These are phyloP conservation scores for Neoscytalidium dimidiatum DNA, from an alignment of 2,329 filamentous ascomycete genomes.

Conservation along the genomic window DNA sequence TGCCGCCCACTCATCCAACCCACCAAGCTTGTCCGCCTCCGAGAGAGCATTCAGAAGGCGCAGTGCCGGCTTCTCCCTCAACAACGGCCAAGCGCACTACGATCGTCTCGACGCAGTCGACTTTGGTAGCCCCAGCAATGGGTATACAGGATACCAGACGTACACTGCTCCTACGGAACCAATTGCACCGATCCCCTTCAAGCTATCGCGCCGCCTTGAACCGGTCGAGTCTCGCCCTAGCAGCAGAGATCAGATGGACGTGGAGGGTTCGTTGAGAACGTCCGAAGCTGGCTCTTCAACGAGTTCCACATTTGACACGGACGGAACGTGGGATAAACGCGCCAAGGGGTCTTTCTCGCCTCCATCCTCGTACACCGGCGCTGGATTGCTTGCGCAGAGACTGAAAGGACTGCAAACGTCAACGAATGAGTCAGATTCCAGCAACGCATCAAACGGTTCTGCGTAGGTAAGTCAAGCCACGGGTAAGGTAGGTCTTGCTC, in stretches of 20 bases:
- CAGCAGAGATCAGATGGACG: conserved; percentile 26
- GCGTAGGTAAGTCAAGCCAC: neutral
- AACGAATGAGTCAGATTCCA: neutral
- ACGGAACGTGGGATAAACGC: conserved; percentile 61
- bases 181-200: conserved; percentile 28
- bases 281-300: conserved; percentile 24
- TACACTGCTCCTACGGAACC: conserved; percentile 16
- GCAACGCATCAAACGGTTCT: neutral
- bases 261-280: conserved; percentile 27
- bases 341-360: conserved; percentile 49
- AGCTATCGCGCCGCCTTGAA: conserved; percentile 24
- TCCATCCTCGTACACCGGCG: conserved; percentile 59
- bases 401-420: conserved; percentile 56
- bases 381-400: conserved; percentile 70
- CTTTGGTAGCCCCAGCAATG: neutral
- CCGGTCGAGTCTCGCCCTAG: conserved; percentile 31
- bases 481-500: neutral
- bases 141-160: neutral
- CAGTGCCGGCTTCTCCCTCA: conserved; percentile 36
- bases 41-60: conserved; percentile 34
- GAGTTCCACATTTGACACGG: conserved; percentile 22
- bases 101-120: conserved; percentile 23
- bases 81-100: conserved; percentile 33
- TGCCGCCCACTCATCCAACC: conserved; percentile 25
- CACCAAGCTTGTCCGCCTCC: conserved; percentile 22